phyloP scores from a whole-genome alignment of 2,329 filamentous ascomycete genomes.

The Hypoxylon sp. region DNA sequence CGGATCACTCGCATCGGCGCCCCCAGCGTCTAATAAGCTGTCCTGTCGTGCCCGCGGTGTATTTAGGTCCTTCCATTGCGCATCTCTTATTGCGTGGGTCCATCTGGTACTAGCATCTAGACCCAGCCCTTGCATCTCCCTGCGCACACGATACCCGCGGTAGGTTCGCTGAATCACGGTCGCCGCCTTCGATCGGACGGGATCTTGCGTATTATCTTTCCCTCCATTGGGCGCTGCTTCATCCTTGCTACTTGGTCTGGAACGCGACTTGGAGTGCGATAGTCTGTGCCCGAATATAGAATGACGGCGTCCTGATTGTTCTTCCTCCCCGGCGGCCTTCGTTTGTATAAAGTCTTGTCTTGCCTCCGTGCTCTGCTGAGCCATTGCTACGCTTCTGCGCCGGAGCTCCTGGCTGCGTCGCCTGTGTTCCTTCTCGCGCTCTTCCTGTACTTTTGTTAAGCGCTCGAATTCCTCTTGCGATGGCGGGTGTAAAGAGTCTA shows the following conservation, averaged over 20 bases:
- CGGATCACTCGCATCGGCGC: constrained; percentile 25
- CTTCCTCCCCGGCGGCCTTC: constrained; percentile 44
- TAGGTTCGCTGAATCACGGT: constrained; percentile 79
- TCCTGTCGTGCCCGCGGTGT: constrained; percentile 59
- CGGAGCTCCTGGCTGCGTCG: constrained; percentile 59
- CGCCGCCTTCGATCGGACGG: constrained; percentile 62
- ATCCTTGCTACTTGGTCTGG: constrained; percentile 29
- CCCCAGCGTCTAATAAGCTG: constrained; percentile 31
- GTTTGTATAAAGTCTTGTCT: constrained; percentile 56
- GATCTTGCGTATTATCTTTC: constrained; percentile 42
- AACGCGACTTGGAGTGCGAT: constrained; percentile 30
- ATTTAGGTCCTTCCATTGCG: constrained; percentile 67
- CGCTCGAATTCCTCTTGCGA: constrained; percentile 63
- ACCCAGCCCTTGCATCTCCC: constrained; percentile 78
- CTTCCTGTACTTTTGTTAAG: constrained; percentile 65
- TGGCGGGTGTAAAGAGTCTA: constrained; percentile 66
- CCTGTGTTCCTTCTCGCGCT: constrained; percentile 62
- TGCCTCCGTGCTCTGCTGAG: constrained; percentile 50
- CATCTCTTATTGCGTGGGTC: constrained; percentile 75
- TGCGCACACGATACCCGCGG: constrained; percentile 80
- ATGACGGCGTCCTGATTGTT: constrained; percentile 18
- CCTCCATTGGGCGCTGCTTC: constrained; percentile 22
- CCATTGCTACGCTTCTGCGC: constrained; percentile 38
- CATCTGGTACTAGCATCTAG: constrained; percentile 80
- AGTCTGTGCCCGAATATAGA: constrained; percentile 29